Percentiles rank a stretch among this genome's conserved stretches.
Conservation (phyloP, 257 asterid species). For the Buddleja alternifolia region DNA sequence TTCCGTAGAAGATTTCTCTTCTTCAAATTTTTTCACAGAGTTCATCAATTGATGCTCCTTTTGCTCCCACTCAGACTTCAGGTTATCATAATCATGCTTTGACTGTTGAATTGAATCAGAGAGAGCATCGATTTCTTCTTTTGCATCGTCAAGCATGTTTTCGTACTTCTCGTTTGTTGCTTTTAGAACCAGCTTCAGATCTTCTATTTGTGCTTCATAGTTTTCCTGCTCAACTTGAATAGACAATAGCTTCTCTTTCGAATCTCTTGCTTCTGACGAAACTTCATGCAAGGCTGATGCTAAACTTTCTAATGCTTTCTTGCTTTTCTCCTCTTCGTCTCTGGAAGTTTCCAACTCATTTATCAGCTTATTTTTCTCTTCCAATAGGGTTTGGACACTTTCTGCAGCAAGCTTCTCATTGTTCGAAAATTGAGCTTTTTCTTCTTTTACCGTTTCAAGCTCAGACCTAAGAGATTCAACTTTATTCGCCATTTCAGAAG, state of each 20-base stretch:
- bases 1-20: conserved; percentile 62
- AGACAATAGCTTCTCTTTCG: conserved; percentile 75
- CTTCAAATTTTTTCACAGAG: conserved; percentile 58
- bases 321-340: conserved; percentile 92
- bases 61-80: conserved; percentile 73
- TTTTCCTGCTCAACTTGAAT: conserved; percentile 63
- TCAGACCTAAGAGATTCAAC: conserved; percentile 64
- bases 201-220: conserved; percentile 69
- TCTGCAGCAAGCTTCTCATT: conserved; percentile 84
- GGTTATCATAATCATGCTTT: conserved; percentile 51
- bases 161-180: conserved; percentile 86
- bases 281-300: conserved; percentile 95
- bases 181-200: conserved; percentile 73
- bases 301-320: conserved; percentile 91
- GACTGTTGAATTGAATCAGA: conserved; percentile 53
- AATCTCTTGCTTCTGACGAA: conserved; percentile 86
- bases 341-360: conserved; percentile 64
- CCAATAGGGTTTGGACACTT: conserved; percentile 66
- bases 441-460: conserved; percentile 69
- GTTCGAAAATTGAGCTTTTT: conserved; percentile 63
- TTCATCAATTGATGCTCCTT: conserved; percentile 63
- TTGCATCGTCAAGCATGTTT: conserved; percentile 77
- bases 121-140: conserved; percentile 64
- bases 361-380: conserved; percentile 71
- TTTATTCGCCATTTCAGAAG: conserved; percentile 59